Percentiles rank a stretch among this genome's conserved stretches.
These are phyloP conservation scores for Naumovozyma baii DNA, from an alignment of 805 yeast genomes.

Conservation along the genomic window DNA sequence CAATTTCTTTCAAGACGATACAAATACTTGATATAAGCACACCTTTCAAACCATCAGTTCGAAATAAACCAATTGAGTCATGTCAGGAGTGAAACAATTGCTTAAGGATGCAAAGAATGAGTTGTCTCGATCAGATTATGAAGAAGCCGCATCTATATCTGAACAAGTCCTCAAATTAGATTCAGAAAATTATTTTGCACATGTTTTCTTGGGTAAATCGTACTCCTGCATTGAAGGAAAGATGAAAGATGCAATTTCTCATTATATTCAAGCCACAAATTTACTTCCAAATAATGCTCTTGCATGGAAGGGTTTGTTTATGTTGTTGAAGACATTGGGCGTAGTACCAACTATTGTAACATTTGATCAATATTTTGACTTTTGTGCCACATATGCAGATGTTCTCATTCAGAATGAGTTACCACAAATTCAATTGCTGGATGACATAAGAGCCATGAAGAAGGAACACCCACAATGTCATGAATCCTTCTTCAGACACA, in stretches of 20 bases:
- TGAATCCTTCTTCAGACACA: constrained; percentile 39
- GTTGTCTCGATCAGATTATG: constrained; percentile 48
- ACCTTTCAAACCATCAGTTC: too few relatives aligned
- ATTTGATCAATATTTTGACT: constrained; percentile 36
- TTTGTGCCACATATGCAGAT: constrained; percentile 37
- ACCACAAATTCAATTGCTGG: constrained; percentile 40
- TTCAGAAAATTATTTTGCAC: constrained; percentile 51
- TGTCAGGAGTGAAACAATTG: constrained; percentile 30
- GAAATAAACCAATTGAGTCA: too few relatives aligned
- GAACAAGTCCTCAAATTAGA: constrained; percentile 50
- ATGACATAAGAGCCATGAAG: constrained; percentile 39
- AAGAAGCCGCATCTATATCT: constrained; percentile 48
- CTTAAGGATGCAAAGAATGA: constrained; percentile 44
- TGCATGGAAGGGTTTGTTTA: constrained; percentile 78
- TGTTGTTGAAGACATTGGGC: constrained; percentile 31
- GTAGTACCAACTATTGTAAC: constrained; percentile 30
- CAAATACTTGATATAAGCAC: too few relatives aligned
- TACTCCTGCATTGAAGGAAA: constrained; percentile 37
- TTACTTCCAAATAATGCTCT: constrained; percentile 42
- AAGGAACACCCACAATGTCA: constrained; percentile 32
- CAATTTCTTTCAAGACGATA: too few relatives aligned
- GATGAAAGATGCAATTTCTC: constrained; percentile 12
- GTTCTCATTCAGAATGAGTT: constrained; percentile 35
- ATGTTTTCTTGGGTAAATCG: constrained; percentile 64
- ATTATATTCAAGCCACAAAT: constrained; percentile 42